Evolutionary conservation across 1,139 yeast genomes (phyloP), one percentile per base, ranked within the genome.

Genomic region (Meyerozyma smithsonii): DNA sequence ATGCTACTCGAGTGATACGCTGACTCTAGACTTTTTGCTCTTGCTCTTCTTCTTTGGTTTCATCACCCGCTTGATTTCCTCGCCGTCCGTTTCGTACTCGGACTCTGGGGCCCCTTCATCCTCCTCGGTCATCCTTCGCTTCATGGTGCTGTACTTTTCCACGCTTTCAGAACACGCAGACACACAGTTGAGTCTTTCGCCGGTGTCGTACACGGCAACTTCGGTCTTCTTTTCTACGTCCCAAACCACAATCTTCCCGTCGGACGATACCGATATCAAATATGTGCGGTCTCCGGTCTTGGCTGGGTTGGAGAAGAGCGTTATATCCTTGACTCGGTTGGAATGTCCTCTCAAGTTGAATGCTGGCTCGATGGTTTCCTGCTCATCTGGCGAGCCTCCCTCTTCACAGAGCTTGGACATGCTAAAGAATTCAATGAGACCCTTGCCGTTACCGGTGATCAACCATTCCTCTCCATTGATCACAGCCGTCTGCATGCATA

Each of bases 161-260:
- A 92, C 75, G 14, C 72, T 62, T 55, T 92, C 98, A 20, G 86
- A 77, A 37, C 92, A 81, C 20, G 85, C 76, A 11, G 82, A 77
- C 14, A 89, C 82, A 64, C 96, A 90, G 59, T 88, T 92, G 46
- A 92, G 74, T 55, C 98, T 74, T 62, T 92, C 97, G n/a, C 95
- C 95, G 19, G 94, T 78, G 48, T 83, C 88, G 59, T 89, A 90
- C 2, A 88, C 94, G 0, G 97, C 97, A 51, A 86, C 95, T 50
- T 74, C 73, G 1, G 66, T 54, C 2, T 48, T 44, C 15, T 49
- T 50, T 4, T 64, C 52, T 54, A 90, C 64, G 55, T 89, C 85
- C 96, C 97, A 92, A 3, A 92, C 82, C 11, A 90, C 95, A 41
- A 92, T 81, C 53, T 79, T 84, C 30, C 98, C 97, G 59, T 92